Base-by-base conservation (phyloP, 2,329 filamentous ascomycete species). In the Zasmidium angulare region DNA sequence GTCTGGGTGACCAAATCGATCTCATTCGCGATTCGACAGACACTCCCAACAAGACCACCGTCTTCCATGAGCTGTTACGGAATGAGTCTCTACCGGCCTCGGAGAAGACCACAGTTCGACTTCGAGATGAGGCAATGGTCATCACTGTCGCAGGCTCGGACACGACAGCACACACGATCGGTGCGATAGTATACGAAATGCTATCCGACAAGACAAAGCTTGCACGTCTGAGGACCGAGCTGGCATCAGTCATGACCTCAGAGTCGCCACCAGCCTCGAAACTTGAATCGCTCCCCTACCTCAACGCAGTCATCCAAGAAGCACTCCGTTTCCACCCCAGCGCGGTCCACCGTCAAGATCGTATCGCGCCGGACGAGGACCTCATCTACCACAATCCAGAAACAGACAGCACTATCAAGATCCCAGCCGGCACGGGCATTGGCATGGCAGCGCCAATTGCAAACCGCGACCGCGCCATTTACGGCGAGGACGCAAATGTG, bases 281-380 rank as follows among this genome's bases (percentile, higher is more conserved):
- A n/a, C 22, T 50, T 2, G 64, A 70, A n/a, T 63, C 67, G 19
- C 69, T 75, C 65, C 71, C 76, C 0, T 79, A 77, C 60, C 68
- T 79, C 4, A 72, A 76, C 53, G 77, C 76, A n/a, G 70, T 77
- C 36, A 77, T 79, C 62, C 74, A 77, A 55, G 77, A 80, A 63
- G 70, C 75, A 0, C 64, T 79, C 3, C 72, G 78, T 73, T 76
- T 59, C 74, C 75, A 79, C 61, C 77, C 77, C 4, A 73, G 77
- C 1, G 72, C 75, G 0, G 76, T 77, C 1, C 70, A 75, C 50
- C 70, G 66, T 6, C 64, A 79, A 2, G 73, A 73, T 14, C 69
- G 77, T 6, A 69, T 75, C 1, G 70, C 71, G 0, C 76, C 77
- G 4, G 72, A 69, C 11, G 77, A 76, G 4, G 63, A 69, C 7